phyloP scores from a whole-genome alignment of 345 rosid genomes.

The Mangifera indica region DNA sequence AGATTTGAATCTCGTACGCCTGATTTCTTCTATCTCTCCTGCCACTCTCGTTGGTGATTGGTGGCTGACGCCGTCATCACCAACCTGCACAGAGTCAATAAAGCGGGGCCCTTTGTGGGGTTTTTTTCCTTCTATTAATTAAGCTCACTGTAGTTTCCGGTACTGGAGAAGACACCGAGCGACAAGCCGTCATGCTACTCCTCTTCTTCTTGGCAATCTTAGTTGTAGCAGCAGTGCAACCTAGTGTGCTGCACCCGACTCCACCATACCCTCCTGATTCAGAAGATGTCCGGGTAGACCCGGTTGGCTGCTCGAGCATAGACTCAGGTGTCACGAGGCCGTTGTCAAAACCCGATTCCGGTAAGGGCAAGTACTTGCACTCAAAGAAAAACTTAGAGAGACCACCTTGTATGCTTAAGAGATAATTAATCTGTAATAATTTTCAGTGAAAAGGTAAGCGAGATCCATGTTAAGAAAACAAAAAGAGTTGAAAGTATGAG shows the following conservation, averaged over 20 bases:
- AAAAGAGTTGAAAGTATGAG: not conserved
- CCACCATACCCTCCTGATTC: conserved; percentile 56
- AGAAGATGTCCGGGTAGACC: conserved; percentile 56
- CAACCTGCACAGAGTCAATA: conserved; percentile 35
- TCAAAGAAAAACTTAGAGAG: conserved; percentile 57
- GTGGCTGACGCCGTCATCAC: not conserved
- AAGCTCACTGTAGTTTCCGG: conserved; percentile 46
- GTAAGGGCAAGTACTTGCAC: conserved; percentile 61
- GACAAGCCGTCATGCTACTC: conserved; percentile 59
- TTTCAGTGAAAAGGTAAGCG: not conserved
- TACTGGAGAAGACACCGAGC: conserved; percentile 40
- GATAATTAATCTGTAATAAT: conserved; percentile 49
- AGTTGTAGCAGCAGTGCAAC: conserved; percentile 58
- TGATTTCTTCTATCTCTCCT: not conserved
- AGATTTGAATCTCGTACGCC: not conserved
- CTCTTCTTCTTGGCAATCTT: conserved; percentile 78
- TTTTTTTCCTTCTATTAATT: conserved; percentile 70
- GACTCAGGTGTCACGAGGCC: conserved; percentile 56
- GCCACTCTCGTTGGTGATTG: conserved; percentile 1
- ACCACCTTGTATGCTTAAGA: conserved; percentile 52
- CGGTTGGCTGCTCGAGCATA: conserved; percentile 51
- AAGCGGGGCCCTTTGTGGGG: conserved; percentile 88
- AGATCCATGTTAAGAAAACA: conserved; percentile 16
- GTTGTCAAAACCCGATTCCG: conserved; percentile 53
- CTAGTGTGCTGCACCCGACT: conserved; percentile 47